These are phyloP conservation scores for Graphilbum sp. DNA, from an alignment of 2,329 filamentous ascomycete genomes.

Conservation along the genomic window DNA sequence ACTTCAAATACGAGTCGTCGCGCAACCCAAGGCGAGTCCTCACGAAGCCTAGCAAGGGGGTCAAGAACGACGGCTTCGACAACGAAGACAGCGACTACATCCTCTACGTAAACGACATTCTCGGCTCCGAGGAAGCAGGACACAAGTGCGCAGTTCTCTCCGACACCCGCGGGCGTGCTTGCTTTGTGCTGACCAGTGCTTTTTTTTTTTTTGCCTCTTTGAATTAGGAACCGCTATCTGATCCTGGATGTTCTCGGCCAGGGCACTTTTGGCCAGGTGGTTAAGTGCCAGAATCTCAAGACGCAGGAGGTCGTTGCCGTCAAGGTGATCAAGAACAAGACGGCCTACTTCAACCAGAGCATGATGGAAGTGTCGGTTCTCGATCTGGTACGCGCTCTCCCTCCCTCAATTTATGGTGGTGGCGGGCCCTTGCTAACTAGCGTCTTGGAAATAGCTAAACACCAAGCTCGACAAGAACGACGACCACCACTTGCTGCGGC, in stretches of 20 bases:
- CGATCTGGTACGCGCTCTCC: constrained; percentile 62
- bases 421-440: constrained; percentile 1
- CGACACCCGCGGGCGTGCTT: no score
- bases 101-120: constrained; percentile 94
- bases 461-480: constrained; percentile 99
- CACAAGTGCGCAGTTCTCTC: constrained; percentile 68
- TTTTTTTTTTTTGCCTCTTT: constrained; percentile 1
- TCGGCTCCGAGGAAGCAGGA: constrained; percentile 92
- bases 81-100: constrained; percentile 99
- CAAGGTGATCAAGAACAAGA: constrained; percentile 98
- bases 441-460: constrained; percentile 59
- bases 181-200: no score
- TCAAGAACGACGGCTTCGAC: constrained; percentile 97
- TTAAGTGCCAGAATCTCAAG: constrained; percentile 97
- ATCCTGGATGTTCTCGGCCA: constrained; percentile 95
- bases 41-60: constrained; percentile 95
- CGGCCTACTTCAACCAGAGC: constrained; percentile 98
- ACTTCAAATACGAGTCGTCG: constrained; percentile 97
- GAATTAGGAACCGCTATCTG: constrained; percentile 69
- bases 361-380: constrained; percentile 99
- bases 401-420: neutral
- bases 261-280: constrained; percentile 95
- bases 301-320: constrained; percentile 97
- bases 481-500: constrained; percentile 82
- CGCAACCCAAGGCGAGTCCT: constrained; percentile 88